Evolutionary conservation across 2,329 filamentous ascomycete genomes (phyloP).

Genomic region (Xylaria sp.): DNA sequence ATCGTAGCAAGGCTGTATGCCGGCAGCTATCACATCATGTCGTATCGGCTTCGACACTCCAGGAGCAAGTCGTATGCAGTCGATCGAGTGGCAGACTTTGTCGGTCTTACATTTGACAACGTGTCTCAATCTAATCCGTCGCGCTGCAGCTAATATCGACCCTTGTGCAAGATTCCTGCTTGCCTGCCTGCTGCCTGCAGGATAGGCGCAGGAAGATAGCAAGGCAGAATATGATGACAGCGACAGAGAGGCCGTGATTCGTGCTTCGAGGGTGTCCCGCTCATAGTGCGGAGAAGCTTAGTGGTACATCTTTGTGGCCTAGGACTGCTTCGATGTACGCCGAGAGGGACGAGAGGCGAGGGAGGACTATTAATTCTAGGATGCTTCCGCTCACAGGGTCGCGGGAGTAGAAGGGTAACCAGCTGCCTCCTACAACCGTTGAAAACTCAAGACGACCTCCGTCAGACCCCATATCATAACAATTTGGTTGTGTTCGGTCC

Average conservation of each 20-base stretch:
- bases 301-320: conserved; percentile 1
- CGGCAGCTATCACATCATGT: conserved; percentile 1
- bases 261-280: conserved; percentile 7
- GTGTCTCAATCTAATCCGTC: conserved; percentile 17
- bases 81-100: conserved; percentile 1
- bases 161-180: conserved; percentile 16
- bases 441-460: background rate
- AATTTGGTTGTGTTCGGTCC: background rate
- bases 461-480: background rate
- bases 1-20: conserved; percentile 11
- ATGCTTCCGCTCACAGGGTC: conserved; percentile 2
- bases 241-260: conserved; percentile 10
- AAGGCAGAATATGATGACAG: background rate
- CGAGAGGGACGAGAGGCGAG: background rate
- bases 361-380: conserved; percentile 24
- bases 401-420: background rate
- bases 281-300: conserved; percentile 17
- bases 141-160: conserved; percentile 18
- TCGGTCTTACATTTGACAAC: conserved; percentile 15
- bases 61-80: conserved; percentile 20
- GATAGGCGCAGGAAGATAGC: conserved; percentile 1
- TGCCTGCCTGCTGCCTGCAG: conserved; percentile 15
- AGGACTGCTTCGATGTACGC: background rate
- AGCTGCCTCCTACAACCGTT: background rate
- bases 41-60: conserved; percentile 6